Evolutionary conservation across 1,284 basidiomycete species (phyloP).

Genomic region (Gomphus sp.): DNA sequence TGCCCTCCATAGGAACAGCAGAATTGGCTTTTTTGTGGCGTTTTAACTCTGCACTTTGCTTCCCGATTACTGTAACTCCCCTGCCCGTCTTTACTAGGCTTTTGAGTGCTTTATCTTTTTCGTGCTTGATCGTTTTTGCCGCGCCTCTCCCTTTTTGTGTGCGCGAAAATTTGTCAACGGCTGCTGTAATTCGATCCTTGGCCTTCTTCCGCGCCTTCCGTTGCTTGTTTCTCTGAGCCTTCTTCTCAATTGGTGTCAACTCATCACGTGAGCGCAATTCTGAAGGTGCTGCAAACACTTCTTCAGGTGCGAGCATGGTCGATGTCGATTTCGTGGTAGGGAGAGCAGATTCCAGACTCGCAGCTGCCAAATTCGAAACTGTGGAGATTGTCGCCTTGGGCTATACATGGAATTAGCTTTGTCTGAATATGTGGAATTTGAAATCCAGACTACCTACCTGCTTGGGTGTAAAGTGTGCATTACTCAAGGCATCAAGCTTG

Average conservation of each 20-base stretch:
- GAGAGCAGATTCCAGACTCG: slow-evolving; percentile 86
- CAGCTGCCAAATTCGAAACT: slow-evolving; percentile 75
- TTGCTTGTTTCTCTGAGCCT: slow-evolving; percentile 58
- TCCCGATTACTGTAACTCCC: slow-evolving; percentile 83
- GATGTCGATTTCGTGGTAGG: slow-evolving; percentile 72
- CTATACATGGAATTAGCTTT: slow-evolving; percentile 30
- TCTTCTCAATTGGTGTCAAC: slow-evolving; percentile 82
- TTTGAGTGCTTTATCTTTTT: slow-evolving; percentile 76
- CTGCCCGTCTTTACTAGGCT: slow-evolving; percentile 77
- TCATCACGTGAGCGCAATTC: slow-evolving; percentile 64
- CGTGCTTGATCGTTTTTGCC: slow-evolving; percentile 50
- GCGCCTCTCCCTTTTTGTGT: slow-evolving; percentile 28
- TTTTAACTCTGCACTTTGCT: slow-evolving; percentile 31
- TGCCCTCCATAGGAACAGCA: neutral
- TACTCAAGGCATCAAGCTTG: slow-evolving; percentile 91
- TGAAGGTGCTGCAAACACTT: slow-evolving; percentile 64
- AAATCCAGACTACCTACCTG: slow-evolving; percentile 43
- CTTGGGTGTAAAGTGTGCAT: slow-evolving; percentile 94
- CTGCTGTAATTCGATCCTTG: slow-evolving; percentile 54
- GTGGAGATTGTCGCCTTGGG: slow-evolving; percentile 88
- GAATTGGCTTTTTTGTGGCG: slow-evolving; percentile 8
- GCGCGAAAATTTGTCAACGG: slow-evolving; percentile 54
- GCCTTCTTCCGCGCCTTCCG: slow-evolving; percentile 70
- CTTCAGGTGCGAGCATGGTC: slow-evolving; percentile 90
- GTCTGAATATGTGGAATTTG: neutral